Base-by-base conservation (phyloP, 768 basidiomycete genomes). In the Phylloporus scabripes region DNA sequence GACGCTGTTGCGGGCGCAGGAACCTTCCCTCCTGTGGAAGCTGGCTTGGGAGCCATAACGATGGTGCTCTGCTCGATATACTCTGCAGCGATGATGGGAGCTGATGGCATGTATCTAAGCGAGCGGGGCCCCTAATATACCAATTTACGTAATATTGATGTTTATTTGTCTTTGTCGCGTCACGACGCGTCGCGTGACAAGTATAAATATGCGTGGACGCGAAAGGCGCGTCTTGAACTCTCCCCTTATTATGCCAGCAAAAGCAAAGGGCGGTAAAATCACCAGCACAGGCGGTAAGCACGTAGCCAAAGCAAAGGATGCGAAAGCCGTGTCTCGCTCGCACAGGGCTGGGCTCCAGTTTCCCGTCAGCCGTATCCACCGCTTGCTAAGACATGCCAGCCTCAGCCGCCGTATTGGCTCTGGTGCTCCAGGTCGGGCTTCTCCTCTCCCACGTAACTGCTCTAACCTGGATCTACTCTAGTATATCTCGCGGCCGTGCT, bases 401-500 rank as follows among this genome's bases (percentile, higher is more conserved):
- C 90, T 89, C 59, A 85, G 88, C 28, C 83, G 84, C 63, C 87
- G 92, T 64, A 81, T 95, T 56, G 92, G 90, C 66, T 82, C 83
- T 52, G 91, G 91, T 70, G 88, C 92, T 57, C 90, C 86, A 62
- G 86, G 85, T 87, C 53, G 18, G 1, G 20, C 36, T 38, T 15
- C 15, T 33, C 1, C 29, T 11, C 72, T 65, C 10, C n/a, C 23
- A 9, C 18, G 45, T 15, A 21, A n/a, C 5, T 14, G 1, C 14
- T 28, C 45, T 31, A 24, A 49, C n/a, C 11, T 31, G 31, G 4
- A 37, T 1, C 9, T 0, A 7, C 6, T n/a, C 32, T 60, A 87
- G 89, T 94, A 41, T 94, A 94, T 71, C 84, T 93, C 56, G 92
- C 90, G 45, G 90, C 90, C 40, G 92, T 93, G 50, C 83, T 94